Conservation (phyloP, 345 rosid species). For the Gossypium rotundifolium region DNA sequence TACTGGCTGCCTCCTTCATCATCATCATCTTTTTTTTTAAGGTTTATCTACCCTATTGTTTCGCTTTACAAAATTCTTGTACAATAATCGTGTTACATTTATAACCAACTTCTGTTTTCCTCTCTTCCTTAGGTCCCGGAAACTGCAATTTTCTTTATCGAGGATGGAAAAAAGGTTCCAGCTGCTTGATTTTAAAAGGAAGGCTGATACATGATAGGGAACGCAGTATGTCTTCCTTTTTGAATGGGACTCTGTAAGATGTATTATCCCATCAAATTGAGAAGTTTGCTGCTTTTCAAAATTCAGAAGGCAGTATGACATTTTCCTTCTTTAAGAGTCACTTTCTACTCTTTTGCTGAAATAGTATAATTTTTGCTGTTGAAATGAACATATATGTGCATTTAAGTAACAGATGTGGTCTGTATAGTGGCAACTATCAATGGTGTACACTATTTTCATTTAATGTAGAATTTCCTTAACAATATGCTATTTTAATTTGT, state of each 20-base stretch:
- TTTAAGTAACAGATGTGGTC: background rate
- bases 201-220: background rate
- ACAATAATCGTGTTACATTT: background rate
- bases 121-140: conserved; percentile 56
- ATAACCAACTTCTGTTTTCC: background rate
- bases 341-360: background rate
- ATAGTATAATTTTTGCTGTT: conserved; percentile 2
- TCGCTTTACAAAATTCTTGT: background rate
- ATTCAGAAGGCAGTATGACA: conserved; percentile 4
- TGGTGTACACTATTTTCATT: background rate
- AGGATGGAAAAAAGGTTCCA: conserved; percentile 86
- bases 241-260: background rate
- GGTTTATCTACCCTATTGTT: background rate
- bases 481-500: background rate
- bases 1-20: too few relatives aligned
- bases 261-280: background rate
- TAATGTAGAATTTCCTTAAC: background rate
- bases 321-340: background rate
- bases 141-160: conserved; percentile 74
- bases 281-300: background rate
- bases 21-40: background rate
- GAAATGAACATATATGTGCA: conserved; percentile 6
- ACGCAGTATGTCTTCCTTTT: background rate
- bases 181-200: conserved; percentile 42
- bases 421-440: conserved; percentile 9